Conservation (phyloP, 1,139 yeast species). For the Saccharomyces hybrid region DNA sequence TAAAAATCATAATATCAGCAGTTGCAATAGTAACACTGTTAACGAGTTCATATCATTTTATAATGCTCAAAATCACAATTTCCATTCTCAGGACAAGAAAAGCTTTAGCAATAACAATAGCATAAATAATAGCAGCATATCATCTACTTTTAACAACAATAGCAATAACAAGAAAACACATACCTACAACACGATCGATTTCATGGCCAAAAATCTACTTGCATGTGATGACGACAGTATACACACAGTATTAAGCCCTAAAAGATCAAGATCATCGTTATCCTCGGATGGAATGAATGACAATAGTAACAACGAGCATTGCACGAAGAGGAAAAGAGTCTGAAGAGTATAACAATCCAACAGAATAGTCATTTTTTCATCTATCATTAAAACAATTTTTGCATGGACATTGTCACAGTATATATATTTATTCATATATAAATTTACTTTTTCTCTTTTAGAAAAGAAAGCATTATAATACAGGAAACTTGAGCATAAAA, state of each 20-base stretch:
- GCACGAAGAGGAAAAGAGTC: background rate
- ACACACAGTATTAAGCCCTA: background rate
- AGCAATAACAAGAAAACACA: constrained; percentile 1
- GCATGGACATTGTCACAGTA: constrained; percentile 6
- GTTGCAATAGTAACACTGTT: background rate
- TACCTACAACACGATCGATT: background rate
- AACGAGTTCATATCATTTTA: background rate
- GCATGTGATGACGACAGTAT: constrained; percentile 1
- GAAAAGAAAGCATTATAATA: background rate
- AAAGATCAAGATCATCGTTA: constrained; percentile 1
- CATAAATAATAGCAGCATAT: background rate
- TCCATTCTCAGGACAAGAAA: background rate
- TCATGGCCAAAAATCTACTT: background rate
- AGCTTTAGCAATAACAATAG: background rate
- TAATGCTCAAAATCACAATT: background rate
- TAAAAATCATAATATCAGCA: constrained; percentile 7
- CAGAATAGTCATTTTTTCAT: background rate
- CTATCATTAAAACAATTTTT: background rate
- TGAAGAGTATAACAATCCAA: background rate
- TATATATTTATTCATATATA: background rate
- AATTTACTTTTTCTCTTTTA: background rate
- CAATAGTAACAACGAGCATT: background rate
- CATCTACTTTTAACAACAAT: background rate
- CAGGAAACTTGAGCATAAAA: background rate
- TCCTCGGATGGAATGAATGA: background rate